Evolutionary conservation across 176 grass and related monocot genomes (phyloP).

Genomic region (Secale cereale): DNA sequence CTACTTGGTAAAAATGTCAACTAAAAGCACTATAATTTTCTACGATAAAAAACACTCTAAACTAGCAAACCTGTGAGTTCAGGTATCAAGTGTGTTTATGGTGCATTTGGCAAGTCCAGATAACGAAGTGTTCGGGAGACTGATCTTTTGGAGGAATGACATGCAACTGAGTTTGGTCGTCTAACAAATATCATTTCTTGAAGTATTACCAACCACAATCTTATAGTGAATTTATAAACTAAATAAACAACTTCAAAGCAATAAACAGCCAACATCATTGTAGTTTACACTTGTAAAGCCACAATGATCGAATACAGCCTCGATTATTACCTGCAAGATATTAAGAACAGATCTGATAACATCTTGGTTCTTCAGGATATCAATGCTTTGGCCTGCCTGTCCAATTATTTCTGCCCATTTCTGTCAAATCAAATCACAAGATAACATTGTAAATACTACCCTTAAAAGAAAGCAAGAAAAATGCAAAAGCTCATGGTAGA

Average conservation of each 20-base stretch:
- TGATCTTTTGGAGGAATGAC: not conserved
- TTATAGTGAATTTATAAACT: not conserved
- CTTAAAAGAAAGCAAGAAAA: not conserved
- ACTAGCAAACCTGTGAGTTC: not conserved
- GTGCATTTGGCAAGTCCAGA: not conserved
- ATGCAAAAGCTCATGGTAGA: conserved; percentile 15
- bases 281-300: conserved; percentile 19
- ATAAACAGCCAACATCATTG: not conserved
- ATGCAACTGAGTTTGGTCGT: not conserved
- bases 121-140: not conserved
- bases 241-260: not conserved
- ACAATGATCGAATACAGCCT: not conserved
- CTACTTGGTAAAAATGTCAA: not conserved
- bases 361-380: conserved; percentile 96
- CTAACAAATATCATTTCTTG: not conserved
- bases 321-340: conserved; percentile 80
- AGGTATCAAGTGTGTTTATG: conserved; percentile 3
- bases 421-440: conserved; percentile 47
- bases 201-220: conserved; percentile 8
- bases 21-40: not conserved
- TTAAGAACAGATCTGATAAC: conserved; percentile 98
- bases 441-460: conserved; percentile 27
- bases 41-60: not conserved
- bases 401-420: conserved; percentile 99
- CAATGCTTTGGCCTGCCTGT: conserved; percentile 92